Evolutionary conservation across 495 filamentous ascomycete genomes (phyloP).

Genomic region (Apodospora peruviana): DNA sequence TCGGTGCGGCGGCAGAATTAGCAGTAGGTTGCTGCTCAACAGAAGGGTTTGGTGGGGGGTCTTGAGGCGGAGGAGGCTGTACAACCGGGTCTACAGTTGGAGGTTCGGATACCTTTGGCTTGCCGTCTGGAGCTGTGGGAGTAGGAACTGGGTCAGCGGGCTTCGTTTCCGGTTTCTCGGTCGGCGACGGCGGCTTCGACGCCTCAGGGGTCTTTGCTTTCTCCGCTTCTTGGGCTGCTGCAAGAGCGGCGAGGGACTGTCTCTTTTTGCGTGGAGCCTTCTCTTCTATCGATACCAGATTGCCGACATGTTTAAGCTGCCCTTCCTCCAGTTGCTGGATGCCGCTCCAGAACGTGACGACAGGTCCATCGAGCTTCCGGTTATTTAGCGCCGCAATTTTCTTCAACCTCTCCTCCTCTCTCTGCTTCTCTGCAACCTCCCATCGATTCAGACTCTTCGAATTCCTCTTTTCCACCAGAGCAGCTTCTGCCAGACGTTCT

Average conservation of each 20-base stretch:
- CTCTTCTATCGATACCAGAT: conserved; percentile 56
- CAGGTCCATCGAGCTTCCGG: conserved; percentile 78
- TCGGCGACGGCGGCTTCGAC: conserved; percentile 10
- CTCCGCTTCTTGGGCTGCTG: conserved; percentile 26
- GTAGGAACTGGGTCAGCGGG: conserved; percentile 3
- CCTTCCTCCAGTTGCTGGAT: conserved; percentile 71
- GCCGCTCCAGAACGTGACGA: conserved; percentile 91
- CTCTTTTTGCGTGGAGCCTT: conserved; percentile 45
- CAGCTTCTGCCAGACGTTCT: conserved; percentile 81
- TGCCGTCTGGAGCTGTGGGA: conserved; percentile 2
- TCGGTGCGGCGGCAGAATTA: neutral
- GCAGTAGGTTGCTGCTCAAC: neutral
- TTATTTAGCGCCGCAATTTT: conserved; percentile 82
- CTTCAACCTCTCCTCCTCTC: conserved; percentile 72
- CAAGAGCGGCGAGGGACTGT: conserved; percentile 24
- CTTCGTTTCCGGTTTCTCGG: conserved; percentile 14
- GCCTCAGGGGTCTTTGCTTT: conserved; percentile 15
- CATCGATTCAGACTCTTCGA: conserved; percentile 87
- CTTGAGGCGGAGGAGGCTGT: neutral
- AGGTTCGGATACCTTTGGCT: conserved; percentile 15
- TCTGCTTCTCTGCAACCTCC: conserved; percentile 84
- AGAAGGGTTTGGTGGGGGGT: neutral
- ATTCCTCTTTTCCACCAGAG: conserved; percentile 74
- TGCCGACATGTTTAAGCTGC: conserved; percentile 68
- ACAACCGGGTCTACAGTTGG: neutral